These are phyloP conservation scores for Colletotrichum salicis DNA, from an alignment of 2,329 filamentous ascomycete species.

Conservation along the genomic window DNA sequence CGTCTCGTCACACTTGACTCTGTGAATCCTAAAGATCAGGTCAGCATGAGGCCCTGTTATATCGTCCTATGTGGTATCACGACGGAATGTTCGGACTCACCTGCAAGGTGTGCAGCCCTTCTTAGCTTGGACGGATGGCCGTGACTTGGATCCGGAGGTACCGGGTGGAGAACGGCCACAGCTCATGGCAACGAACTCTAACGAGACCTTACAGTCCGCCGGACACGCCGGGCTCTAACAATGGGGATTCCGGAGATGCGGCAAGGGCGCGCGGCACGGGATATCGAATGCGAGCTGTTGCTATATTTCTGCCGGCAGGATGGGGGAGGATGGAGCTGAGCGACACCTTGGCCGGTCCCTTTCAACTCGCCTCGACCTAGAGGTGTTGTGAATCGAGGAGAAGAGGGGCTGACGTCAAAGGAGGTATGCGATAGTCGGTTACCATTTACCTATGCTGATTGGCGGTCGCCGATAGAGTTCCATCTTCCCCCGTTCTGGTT, in stretches of 20 bases:
- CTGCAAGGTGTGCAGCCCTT: conserved; percentile 33
- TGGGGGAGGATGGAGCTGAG: background rate
- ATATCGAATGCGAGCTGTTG: background rate
- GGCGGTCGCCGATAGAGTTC: background rate
- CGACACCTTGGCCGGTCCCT: background rate
- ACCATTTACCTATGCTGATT: background rate
- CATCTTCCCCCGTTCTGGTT: background rate
- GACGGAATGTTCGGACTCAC: conserved; percentile 1
- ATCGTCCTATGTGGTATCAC: background rate
- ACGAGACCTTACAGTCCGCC: background rate
- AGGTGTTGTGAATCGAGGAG: background rate
- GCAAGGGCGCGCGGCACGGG: background rate
- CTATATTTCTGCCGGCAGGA: background rate
- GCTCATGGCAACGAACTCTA: background rate
- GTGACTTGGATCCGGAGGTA: background rate
- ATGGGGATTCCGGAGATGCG: background rate
- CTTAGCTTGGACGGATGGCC: background rate
- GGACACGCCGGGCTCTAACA: background rate
- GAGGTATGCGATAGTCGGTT: background rate
- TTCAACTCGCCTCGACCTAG: background rate
- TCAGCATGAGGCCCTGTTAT: background rate
- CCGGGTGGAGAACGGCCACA: background rate
- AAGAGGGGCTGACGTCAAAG: background rate
- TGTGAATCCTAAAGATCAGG: conserved; percentile 33
- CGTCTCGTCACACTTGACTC: conserved; percentile 42